These are phyloP conservation scores for Heliamphora pulchella DNA, from an alignment of 179 eudicot species.

Conservation along the genomic window DNA sequence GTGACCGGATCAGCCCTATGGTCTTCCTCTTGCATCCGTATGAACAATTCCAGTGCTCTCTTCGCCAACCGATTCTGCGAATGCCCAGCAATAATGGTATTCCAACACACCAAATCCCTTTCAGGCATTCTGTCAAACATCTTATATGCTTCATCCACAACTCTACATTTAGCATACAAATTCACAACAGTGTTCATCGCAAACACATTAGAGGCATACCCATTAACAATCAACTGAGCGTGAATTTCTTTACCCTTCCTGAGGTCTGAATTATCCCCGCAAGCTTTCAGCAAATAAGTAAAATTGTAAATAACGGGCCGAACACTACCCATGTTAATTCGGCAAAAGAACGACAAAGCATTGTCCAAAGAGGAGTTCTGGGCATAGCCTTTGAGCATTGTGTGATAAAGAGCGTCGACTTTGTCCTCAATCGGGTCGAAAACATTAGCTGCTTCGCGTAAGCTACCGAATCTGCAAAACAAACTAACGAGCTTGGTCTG, in stretches of 20 bases:
- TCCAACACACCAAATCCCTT: constrained; percentile 52
- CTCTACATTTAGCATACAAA: constrained; percentile 49
- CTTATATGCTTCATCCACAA: constrained; percentile 44
- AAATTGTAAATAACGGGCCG: constrained; percentile 38
- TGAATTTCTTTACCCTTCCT: constrained; percentile 47
- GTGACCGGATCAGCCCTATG: constrained; percentile 42
- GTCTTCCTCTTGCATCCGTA: constrained; percentile 44
- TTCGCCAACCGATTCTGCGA: constrained; percentile 47
- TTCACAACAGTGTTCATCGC: constrained; percentile 44
- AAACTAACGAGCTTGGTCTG: constrained; percentile 49
- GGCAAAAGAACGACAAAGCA: constrained; percentile 28
- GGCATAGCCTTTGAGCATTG: constrained; percentile 54
- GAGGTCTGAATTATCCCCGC: constrained; percentile 39
- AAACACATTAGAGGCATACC: constrained; percentile 37
- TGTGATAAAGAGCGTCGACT: constrained; percentile 40
- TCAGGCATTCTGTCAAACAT: constrained; percentile 56
- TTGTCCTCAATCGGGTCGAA: constrained; percentile 39
- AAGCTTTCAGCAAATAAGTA: constrained; percentile 44
- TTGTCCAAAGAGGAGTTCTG: constrained; percentile 24
- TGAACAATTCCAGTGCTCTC: constrained; percentile 36
- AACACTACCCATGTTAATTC: constrained; percentile 39
- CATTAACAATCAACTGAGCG: constrained; percentile 38
- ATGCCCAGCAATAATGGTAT: constrained; percentile 50
- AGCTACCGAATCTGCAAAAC: constrained; percentile 36
- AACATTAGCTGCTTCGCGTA: constrained; percentile 38